These are phyloP conservation scores for Adenanthera pavonina DNA, from an alignment of 306 rosid species.

Conservation along the genomic window DNA sequence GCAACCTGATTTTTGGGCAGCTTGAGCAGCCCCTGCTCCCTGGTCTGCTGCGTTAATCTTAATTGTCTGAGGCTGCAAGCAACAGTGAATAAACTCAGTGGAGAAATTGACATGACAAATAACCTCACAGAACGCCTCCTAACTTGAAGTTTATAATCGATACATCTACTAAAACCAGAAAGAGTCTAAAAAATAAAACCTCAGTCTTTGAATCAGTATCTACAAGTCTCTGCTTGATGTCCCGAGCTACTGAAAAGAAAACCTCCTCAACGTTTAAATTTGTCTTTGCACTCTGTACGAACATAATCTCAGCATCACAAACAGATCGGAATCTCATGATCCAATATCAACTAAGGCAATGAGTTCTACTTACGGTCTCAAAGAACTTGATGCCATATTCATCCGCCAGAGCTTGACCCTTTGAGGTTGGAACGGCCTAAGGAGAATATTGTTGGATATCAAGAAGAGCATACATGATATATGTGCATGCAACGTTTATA, in stretches of 20 bases:
- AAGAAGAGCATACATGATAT: constrained; percentile 27
- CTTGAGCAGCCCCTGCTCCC: constrained; percentile 62
- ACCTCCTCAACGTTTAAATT: constrained; percentile 89
- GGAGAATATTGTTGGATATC: constrained; percentile 26
- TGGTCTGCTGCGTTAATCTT: constrained; percentile 74
- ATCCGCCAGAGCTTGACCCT: constrained; percentile 88
- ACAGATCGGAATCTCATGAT: background rate
- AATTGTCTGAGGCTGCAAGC: constrained; percentile 77
- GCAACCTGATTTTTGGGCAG: constrained; percentile 72
- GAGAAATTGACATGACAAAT: constrained; percentile 16
- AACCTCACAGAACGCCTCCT: background rate
- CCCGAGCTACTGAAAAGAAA: constrained; percentile 84
- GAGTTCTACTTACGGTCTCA: constrained; percentile 69
- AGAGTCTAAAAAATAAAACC: constrained; percentile 48
- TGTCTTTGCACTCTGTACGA: constrained; percentile 83
- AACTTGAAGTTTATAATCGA: background rate
- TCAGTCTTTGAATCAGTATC: constrained; percentile 82
- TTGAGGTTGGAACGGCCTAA: constrained; percentile 86
- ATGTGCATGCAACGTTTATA: constrained; percentile 1
- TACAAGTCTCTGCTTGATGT: constrained; percentile 83
- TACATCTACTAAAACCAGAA: background rate
- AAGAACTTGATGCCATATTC: constrained; percentile 86
- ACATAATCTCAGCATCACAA: constrained; percentile 37
- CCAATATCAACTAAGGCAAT: constrained; percentile 27
- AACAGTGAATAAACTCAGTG: constrained; percentile 4